These are phyloP conservation scores for Torrubiellomyces zombiae DNA, from an alignment of 2,329 filamentous ascomycete species.

Conservation along the genomic window DNA sequence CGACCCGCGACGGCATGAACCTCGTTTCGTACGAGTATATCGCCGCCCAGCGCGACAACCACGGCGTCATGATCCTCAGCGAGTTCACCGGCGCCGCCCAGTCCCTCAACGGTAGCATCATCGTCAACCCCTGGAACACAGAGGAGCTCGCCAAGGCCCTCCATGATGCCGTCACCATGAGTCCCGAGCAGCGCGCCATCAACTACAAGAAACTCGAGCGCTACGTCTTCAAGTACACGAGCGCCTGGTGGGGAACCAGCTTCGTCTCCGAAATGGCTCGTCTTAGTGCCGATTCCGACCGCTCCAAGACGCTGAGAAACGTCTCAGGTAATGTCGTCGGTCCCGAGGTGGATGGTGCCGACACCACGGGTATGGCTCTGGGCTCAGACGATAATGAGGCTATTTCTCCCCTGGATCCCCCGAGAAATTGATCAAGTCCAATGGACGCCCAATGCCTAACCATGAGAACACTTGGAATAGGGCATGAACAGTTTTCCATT, in stretches of 20 bases:
- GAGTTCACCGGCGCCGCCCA: constrained; percentile 95
- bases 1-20: constrained; percentile 98
- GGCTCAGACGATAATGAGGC: constrained; percentile 3
- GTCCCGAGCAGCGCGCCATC: constrained; percentile 64
- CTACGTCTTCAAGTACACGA: constrained; percentile 96
- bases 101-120: constrained; percentile 79
- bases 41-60: constrained; percentile 74
- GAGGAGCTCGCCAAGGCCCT: constrained; percentile 88
- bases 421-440: too few relatives aligned
- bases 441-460: too few relatives aligned
- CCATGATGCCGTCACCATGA: constrained; percentile 94
- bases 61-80: constrained; percentile 87
- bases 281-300: constrained; percentile 22
- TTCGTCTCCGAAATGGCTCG: constrained; percentile 73
- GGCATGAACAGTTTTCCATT: too few relatives aligned
- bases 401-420: too few relatives aligned
- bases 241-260: constrained; percentile 88
- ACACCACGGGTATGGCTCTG: too few relatives aligned
- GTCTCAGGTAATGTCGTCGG: constrained; percentile 21
- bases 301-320: constrained; percentile 24
- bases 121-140: constrained; percentile 98
- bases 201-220: constrained; percentile 88
- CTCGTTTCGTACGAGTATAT: constrained; percentile 98
- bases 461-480: too few relatives aligned
- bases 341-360: constrained; percentile 11